Percentiles rank a stretch among this genome's conserved stretches.
Conservation (phyloP, 129 eudicot species). For the Scalesia atractyloides region DNA sequence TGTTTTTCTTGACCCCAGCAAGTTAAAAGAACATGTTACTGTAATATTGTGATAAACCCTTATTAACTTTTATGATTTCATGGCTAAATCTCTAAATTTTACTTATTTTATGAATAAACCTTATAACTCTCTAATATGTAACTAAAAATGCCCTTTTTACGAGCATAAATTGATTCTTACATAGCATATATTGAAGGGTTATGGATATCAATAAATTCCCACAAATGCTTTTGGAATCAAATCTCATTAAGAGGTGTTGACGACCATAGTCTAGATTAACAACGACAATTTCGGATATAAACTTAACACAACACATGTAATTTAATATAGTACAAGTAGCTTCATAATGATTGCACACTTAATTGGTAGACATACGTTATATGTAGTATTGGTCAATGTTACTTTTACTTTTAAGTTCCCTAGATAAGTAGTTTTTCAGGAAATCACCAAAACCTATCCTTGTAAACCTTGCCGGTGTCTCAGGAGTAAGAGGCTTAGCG, state of each 20-base stretch:
- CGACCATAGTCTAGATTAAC: too few relatives aligned
- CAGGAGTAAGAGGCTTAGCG: slow-evolving; percentile 34
- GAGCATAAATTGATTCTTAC: too few relatives aligned
- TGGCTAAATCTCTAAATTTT: neutral
- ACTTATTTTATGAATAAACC: neutral
- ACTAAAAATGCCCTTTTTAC: neutral
- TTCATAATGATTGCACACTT: neutral
- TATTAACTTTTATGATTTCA: neutral
- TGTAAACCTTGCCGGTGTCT: slow-evolving; percentile 24
- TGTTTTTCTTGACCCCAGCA: slow-evolving; percentile 6
- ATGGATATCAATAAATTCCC: too few relatives aligned
- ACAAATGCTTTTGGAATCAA: too few relatives aligned
- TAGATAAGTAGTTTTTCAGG: slow-evolving; percentile 26
- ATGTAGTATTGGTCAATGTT: slow-evolving; percentile 26
- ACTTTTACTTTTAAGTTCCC: slow-evolving; percentile 33
- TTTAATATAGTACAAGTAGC: too few relatives aligned
- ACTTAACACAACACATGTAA: too few relatives aligned
- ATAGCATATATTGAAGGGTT: too few relatives aligned
- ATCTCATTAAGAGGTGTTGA: too few relatives aligned
- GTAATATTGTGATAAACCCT: neutral
- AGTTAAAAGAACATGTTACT: slow-evolving; percentile 79
- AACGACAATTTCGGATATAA: too few relatives aligned
- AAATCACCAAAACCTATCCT: slow-evolving; percentile 26
- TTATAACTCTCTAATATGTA: neutral
- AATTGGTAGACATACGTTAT: neutral